Evolutionary conservation across 164 flowering plant species (phyloP).

Genomic region (Vitis rupestris): DNA sequence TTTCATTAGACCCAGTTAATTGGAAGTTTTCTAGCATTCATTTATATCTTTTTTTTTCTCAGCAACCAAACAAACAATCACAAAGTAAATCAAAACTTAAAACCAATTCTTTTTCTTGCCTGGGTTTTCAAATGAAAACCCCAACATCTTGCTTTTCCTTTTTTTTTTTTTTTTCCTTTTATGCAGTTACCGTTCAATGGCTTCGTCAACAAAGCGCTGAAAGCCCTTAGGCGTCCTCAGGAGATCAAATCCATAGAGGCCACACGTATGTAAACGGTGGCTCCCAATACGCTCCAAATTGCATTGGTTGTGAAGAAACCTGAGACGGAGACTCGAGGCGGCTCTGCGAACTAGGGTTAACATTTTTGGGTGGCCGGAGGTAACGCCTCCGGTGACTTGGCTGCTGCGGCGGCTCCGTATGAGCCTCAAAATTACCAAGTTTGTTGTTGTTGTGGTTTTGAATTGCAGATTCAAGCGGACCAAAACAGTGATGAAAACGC

Average conservation of each 20-base stretch:
- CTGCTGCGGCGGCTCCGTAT: no score
- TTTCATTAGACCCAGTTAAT: no score
- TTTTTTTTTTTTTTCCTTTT: background rate
- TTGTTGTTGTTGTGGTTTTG: no score
- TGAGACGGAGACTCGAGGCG: conserved; percentile 11
- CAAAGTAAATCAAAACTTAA: no score
- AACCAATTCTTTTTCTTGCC: no score
- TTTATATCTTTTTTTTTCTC: no score
- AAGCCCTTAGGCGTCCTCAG: conserved; percentile 77
- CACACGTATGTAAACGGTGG: conserved; percentile 39
- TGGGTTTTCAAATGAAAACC: background rate
- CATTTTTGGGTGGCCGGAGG: conserved; percentile 2
- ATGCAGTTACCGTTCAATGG: conserved; percentile 62
- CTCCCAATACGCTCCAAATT: conserved; percentile 6
- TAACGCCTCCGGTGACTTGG: background rate
- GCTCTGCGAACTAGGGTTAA: conserved; percentile 19
- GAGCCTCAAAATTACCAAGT: no score
- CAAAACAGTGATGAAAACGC: no score
- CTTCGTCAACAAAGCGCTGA: conserved; percentile 77
- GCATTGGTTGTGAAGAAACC: conserved; percentile 6
- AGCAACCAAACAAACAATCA: no score
- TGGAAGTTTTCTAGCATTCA: no score
- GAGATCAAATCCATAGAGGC: conserved; percentile 82
- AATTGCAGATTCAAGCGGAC: no score
- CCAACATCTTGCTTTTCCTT: background rate